phyloP scores from a whole-genome alignment of 1,139 yeast genomes.

The Blastobotrys buckinghamii region DNA sequence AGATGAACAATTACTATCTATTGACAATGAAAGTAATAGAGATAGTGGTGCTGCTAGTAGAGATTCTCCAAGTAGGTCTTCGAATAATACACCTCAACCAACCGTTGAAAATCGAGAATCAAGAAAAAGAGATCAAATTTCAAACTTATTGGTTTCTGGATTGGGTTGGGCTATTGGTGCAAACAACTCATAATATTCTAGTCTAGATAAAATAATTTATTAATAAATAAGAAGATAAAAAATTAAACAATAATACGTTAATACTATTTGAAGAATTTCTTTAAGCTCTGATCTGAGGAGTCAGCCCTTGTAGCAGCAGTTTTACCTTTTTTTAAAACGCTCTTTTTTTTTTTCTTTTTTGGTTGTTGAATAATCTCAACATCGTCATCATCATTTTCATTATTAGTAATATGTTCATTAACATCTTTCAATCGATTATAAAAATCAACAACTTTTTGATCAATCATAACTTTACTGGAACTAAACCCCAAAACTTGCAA shows the following conservation, averaged over 20 bases:
- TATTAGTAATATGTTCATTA: background rate
- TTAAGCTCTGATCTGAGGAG: background rate
- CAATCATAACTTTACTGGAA: conserved; percentile 56
- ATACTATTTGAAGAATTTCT: background rate
- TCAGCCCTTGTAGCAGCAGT: background rate
- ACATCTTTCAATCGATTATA: conserved; percentile 40
- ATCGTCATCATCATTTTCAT: background rate
- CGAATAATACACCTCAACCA: background rate
- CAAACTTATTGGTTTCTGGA: conserved; percentile 50
- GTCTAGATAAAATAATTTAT: background rate
- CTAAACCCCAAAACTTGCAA: conserved; percentile 70
- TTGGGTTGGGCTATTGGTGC: conserved; percentile 69
- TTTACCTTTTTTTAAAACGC: no score
- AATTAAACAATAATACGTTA: background rate
- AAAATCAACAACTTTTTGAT: conserved; percentile 62
- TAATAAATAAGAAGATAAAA: background rate
- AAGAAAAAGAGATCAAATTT: conserved; percentile 42
- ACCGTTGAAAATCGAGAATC: background rate
- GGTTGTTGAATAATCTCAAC: background rate
- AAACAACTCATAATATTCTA: conserved; percentile 22
- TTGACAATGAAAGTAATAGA: background rate
- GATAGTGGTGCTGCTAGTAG: background rate
- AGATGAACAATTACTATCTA: conserved; percentile 17
- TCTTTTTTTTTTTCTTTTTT: background rate
- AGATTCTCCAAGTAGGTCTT: background rate